A percentile compares a stretch with the other conserved stretches of the same genome.
Evolutionary conservation across 371 early-diverging fungal genomes (phyloP).

Genomic region (Zopfochytrium polystomum): DNA sequence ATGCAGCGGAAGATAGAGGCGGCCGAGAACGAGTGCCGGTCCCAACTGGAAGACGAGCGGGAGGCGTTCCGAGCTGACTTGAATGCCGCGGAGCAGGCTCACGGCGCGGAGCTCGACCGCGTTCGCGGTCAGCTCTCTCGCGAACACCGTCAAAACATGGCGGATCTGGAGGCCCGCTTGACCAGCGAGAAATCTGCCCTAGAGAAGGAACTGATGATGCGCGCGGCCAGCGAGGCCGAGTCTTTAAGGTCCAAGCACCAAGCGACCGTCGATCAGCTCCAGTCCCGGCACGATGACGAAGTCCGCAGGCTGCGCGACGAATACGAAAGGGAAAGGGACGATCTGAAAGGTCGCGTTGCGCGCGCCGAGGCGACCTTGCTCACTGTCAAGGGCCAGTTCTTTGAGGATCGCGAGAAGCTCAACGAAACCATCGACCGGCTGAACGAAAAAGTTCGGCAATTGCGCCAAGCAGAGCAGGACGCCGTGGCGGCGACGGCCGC

Average conservation of each 20-base stretch:
- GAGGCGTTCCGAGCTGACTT: conserved; percentile 6
- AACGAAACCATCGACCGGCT: conserved; percentile 36
- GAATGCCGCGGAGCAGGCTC: conserved; percentile 6
- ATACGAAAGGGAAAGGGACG: conserved; percentile 11
- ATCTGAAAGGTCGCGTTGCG: conserved; percentile 22
- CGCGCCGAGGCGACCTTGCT: conserved; percentile 32
- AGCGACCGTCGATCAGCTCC: conserved; percentile 5
- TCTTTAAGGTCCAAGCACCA: conserved; percentile 3
- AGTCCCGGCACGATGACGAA: conserved; percentile 17
- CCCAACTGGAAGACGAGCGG: conserved; percentile 10
- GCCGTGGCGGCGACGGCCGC: not conserved
- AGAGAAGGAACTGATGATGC: conserved; percentile 1
- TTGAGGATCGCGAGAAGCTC: conserved; percentile 35
- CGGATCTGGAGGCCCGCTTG: not conserved
- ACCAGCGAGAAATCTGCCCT: not conserved
- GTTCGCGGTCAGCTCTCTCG: not conserved
- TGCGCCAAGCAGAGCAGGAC: conserved; percentile 22
- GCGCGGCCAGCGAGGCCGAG: conserved; percentile 2
- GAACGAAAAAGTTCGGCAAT: conserved; percentile 18
- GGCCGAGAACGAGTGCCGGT: conserved; percentile 10
- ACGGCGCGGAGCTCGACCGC: conserved; percentile 10
- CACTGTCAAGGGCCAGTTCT: conserved; percentile 33
- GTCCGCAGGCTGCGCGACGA: conserved; percentile 19
- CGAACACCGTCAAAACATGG: conserved; percentile 8
- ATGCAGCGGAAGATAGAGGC: conserved; percentile 11